Percentiles rank a stretch among this genome's conserved stretches.
phyloP scores from a whole-genome alignment of 345 rosid genomes.

The Aethionema arabicum region DNA sequence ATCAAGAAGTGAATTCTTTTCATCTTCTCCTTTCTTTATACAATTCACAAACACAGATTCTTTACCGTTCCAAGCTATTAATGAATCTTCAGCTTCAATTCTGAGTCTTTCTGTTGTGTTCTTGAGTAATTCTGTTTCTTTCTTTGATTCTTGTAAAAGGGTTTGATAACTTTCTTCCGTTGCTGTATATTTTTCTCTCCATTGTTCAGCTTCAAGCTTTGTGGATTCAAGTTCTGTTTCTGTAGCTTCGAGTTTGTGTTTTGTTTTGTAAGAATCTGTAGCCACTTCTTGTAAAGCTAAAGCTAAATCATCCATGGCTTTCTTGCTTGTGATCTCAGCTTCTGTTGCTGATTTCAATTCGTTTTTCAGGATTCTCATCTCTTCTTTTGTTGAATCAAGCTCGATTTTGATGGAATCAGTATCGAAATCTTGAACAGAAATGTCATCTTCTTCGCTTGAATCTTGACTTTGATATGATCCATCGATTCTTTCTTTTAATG shows the following conservation, averaged over 20 bases:
- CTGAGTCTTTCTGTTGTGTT: slow-evolving; percentile 66
- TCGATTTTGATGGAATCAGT: slow-evolving; percentile 41
- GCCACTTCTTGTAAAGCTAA: slow-evolving; percentile 78
- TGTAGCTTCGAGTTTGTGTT: slow-evolving; percentile 47
- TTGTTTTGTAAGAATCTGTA: slow-evolving; percentile 49
- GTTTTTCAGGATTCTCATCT: slow-evolving; percentile 40
- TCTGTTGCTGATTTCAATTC: slow-evolving; percentile 50
- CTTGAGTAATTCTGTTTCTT: slow-evolving; percentile 51
- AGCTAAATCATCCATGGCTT: slow-evolving; percentile 88
- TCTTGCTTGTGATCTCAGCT: slow-evolving; percentile 77
- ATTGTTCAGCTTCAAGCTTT: slow-evolving; percentile 38
- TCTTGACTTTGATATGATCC: slow-evolving; percentile 22
- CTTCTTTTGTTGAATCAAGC: slow-evolving; percentile 40
- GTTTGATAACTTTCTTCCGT: slow-evolving; percentile 36
- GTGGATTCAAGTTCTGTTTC: slow-evolving; percentile 47
- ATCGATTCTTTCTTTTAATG: slow-evolving; percentile 28
- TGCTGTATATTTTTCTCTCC: slow-evolving; percentile 27
- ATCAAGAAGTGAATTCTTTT: slow-evolving; percentile 47
- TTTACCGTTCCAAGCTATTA: slow-evolving; percentile 74
- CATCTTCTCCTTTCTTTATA: slow-evolving; percentile 74
- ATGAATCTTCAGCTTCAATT: slow-evolving; percentile 76
- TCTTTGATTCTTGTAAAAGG: slow-evolving; percentile 44
- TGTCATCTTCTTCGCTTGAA: slow-evolving; percentile 34
- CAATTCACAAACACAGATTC: slow-evolving; percentile 67
- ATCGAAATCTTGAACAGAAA: slow-evolving; percentile 34